Evolutionary conservation across 805 yeast species (phyloP).

Genomic region (Wickerhamiella dianesei): DNA sequence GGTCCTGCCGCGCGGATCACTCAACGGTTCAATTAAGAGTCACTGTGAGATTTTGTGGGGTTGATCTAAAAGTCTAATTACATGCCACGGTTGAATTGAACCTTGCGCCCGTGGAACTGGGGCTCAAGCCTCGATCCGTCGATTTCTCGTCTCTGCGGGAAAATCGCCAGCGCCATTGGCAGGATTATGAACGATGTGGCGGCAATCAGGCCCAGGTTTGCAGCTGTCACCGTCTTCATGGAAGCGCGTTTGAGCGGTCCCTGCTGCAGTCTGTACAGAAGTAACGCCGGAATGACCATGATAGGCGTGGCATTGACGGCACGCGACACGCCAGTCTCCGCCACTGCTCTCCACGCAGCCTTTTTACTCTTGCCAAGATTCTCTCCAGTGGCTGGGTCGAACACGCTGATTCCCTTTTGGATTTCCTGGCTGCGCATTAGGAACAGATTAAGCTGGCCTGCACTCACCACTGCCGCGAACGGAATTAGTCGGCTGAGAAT

Average conservation of each 20-base stretch:
- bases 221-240: constrained; percentile 45
- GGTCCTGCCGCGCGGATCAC: no score
- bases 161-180: constrained; percentile 90
- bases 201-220: constrained; percentile 77
- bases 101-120: constrained; percentile 44
- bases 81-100: constrained; percentile 90
- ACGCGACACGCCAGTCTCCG: constrained; percentile 90
- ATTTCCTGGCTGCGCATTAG: constrained; percentile 94
- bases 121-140: constrained; percentile 48
- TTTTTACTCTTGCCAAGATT: constrained; percentile 54
- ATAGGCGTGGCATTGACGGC: constrained; percentile 94
- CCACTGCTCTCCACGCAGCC: constrained; percentile 89
- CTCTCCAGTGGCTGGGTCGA: constrained; percentile 25
- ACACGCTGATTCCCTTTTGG: constrained; percentile 36
- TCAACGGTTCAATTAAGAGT: no score
- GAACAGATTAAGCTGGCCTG: constrained; percentile 92
- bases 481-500: constrained; percentile 83
- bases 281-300: constrained; percentile 90
- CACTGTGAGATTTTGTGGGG: neutral
- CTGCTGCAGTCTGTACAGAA: constrained; percentile 65
- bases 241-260: constrained; percentile 56
- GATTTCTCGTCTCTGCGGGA: constrained; percentile 75
- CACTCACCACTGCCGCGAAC: constrained; percentile 96
- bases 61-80: constrained; percentile 25
- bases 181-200: constrained; percentile 73